Conservation (phyloP, 306 rosid species). For the Argentina anserina region DNA sequence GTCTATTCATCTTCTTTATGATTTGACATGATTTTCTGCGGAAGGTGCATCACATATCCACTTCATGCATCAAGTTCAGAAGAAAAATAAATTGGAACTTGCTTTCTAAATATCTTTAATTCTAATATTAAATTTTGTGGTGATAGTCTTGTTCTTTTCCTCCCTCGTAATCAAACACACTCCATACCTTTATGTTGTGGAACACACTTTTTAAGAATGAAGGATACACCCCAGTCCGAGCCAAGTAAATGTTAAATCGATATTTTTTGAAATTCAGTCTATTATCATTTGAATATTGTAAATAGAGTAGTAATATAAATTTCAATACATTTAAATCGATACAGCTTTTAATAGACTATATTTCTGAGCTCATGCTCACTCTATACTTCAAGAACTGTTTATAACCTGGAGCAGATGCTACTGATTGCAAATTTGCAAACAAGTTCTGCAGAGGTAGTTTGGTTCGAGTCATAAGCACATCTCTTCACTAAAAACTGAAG, state of each 20-base stretch:
- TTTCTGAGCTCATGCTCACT: conserved; percentile 2
- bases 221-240: background rate
- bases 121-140: background rate
- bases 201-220: background rate
- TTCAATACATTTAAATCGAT: background rate
- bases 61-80: background rate
- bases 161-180: background rate
- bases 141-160: background rate
- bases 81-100: background rate
- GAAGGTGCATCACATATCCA: background rate
- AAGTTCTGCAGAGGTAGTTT: background rate
- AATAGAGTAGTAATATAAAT: background rate
- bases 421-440: background rate
- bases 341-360: background rate
- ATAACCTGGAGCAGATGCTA: background rate
- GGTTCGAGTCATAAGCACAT: conserved; percentile 39
- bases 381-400: background rate
- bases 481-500: conserved; percentile 77
- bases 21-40: background rate
- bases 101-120: background rate
- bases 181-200: background rate
- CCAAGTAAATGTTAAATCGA: background rate
- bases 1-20: background rate
- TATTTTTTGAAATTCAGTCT: background rate
- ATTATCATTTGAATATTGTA: too few relatives aligned